These are phyloP conservation scores for Penicillium simplicissimum DNA, from an alignment of 495 filamentous ascomycete species.

Conservation along the genomic window DNA sequence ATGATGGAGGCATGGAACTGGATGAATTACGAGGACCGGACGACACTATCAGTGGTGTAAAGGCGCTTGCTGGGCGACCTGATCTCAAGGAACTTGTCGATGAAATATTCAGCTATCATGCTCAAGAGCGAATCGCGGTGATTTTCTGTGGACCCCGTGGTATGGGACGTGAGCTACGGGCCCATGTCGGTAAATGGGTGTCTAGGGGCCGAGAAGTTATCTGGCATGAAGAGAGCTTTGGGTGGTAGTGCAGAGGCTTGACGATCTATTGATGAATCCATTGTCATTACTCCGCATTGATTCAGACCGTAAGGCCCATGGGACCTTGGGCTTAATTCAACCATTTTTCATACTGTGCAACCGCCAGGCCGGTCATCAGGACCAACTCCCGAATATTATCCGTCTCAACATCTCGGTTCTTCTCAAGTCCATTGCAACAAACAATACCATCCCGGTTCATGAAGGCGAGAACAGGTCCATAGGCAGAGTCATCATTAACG, in stretches of 20 bases:
- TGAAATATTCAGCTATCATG: neutral
- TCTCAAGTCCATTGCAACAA: neutral
- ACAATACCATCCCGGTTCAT: constrained; percentile 10
- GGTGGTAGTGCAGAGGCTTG: neutral
- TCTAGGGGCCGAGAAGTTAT: neutral
- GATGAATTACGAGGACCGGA: neutral
- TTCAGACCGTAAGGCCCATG: neutral
- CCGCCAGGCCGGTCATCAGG: constrained; percentile 3
- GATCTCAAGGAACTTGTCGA: constrained; percentile 7
- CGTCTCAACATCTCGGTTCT: neutral
- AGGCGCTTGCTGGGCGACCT: neutral
- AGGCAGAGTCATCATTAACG: too few species aligned
- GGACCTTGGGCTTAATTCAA: neutral
- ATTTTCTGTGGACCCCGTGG: constrained; percentile 10
- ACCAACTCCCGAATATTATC: neutral
- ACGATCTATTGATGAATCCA: neutral
- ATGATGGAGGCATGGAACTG: neutral
- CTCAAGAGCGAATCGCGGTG: constrained; percentile 5
- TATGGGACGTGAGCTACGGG: constrained; percentile 7
- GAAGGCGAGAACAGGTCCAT: neutral
- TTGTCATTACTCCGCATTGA: neutral
- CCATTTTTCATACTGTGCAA: constrained; percentile 8
- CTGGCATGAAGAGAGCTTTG: constrained; percentile 5
- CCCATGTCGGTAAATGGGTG: neutral
- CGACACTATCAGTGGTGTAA: neutral